Base-by-base conservation (phyloP, 208 protist species). In the Crithidia sp. region DNA sequence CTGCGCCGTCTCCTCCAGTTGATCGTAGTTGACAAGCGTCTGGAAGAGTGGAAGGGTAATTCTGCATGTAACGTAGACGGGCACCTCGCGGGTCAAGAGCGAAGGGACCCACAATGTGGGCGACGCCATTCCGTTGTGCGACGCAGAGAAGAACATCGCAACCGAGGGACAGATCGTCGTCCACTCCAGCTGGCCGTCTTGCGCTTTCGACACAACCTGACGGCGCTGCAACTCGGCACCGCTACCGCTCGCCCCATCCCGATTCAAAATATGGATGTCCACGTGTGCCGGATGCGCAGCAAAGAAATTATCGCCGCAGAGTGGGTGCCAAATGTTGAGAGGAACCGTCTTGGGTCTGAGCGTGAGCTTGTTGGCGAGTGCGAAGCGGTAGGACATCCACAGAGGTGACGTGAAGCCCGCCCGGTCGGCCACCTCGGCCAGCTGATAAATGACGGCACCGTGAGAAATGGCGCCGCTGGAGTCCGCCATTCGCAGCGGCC, bases 321-420 rank as follows among this genome's bases (percentile, higher is more conserved):
- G 19, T 3, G 64, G 47, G 41, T 77, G 72, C 72, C 72, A 77
- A 0, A 77, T 49, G 37, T 71, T 77, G 0, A 66, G 36, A 37
- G 72, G 64, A 43, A 66, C 64, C 5, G 56, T 55, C 3, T 39
- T 10, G 37, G 40, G 62, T 7, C 57, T 59, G 3, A 77, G 72
- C 2, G 3, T 9, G 0, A 77, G 50, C 2, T 39, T 9, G 12
- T 39, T 56, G 12, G 2, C 5, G 10, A 61, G 39, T 8, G 47
- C 17, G 3, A 52, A 44, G 0, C 1, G 0, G 41, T 71, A 77
- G 16, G 56, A 71, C 44, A 66, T n/a, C 63, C 72, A 70, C 4
- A 65, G 0, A 7, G 54, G 63, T 2, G 45, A 67, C 16, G 58
- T 9, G 17, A 77, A 50, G 17, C 57, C 64, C 5, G 49, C 17